These are phyloP conservation scores for Anacardium occidentale DNA, from an alignment of 345 rosid species.

Conservation along the genomic window DNA sequence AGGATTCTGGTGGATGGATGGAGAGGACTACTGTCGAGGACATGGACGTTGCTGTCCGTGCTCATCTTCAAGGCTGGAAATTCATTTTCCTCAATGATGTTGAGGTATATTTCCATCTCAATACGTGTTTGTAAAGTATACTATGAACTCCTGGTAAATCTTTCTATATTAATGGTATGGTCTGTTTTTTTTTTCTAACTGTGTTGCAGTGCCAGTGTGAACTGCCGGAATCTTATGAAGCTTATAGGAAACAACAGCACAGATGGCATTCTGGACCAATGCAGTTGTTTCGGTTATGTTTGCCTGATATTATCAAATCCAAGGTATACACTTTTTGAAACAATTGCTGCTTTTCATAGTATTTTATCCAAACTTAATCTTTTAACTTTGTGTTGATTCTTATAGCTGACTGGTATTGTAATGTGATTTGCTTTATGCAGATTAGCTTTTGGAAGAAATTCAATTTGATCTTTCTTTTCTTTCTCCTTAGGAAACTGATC, in stretches of 20 bases:
- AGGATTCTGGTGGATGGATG: slow-evolving; percentile 93
- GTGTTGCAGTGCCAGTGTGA: slow-evolving; percentile 76
- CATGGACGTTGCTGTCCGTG: slow-evolving; percentile 97
- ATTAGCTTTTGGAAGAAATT: slow-evolving; percentile 77
- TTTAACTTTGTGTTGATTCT: not conserved
- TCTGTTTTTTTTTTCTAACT: slow-evolving; percentile 11
- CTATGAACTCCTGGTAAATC: not conserved
- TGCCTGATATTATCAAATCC: slow-evolving; percentile 68
- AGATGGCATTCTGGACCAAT: slow-evolving; percentile 99
- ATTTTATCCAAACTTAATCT: not conserved
- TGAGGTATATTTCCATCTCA: slow-evolving; percentile 49
- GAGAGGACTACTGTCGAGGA: slow-evolving; percentile 97
- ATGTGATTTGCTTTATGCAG: slow-evolving; percentile 44
- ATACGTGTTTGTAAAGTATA: not conserved
- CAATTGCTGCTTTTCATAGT: not conserved
- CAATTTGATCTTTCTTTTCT: slow-evolving; percentile 90
- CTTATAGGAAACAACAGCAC: slow-evolving; percentile 91
- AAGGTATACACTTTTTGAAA: slow-evolving; percentile 43
- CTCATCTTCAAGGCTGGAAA: slow-evolving; percentile 94
- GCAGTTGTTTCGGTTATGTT: slow-evolving; percentile 91
- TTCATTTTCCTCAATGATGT: slow-evolving; percentile 83
- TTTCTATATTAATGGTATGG: slow-evolving; percentile 2
- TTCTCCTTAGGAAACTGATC: slow-evolving; percentile 77
- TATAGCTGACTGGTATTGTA: slow-evolving; percentile 16
- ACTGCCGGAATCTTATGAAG: slow-evolving; percentile 91